Percentiles rank a stretch among this genome's conserved stretches.
phyloP scores from a whole-genome alignment of 1,284 basidiomycete genomes.

The Irpex sp. region DNA sequence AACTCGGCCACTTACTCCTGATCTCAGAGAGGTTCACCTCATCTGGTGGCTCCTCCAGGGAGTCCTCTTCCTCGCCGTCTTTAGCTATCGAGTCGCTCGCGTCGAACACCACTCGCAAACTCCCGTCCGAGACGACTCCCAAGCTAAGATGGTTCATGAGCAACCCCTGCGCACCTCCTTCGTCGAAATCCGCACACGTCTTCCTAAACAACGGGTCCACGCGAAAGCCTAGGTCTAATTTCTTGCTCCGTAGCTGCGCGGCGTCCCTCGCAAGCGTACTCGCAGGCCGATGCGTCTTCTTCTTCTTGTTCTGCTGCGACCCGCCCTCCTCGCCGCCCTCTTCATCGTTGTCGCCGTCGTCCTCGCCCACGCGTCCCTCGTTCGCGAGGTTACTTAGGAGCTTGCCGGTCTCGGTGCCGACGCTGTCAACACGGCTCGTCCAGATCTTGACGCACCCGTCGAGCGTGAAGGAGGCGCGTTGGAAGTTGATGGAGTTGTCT shows the following conservation, averaged over 20 bases:
- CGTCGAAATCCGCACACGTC: constrained; percentile 98
- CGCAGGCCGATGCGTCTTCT: constrained; percentile 73
- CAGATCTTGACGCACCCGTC: constrained; percentile 99
- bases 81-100: constrained; percentile 91
- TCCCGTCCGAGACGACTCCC: constrained; percentile 83
- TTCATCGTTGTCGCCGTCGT: constrained; percentile 65
- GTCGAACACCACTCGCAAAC: constrained; percentile 94
- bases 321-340: constrained; percentile 62
- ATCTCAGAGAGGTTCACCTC: constrained; percentile 77
- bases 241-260: constrained; percentile 89
- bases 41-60: constrained; percentile 68
- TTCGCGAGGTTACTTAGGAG: constrained; percentile 92
- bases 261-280: constrained; percentile 90
- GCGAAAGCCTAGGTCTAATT: constrained; percentile 93
- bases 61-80: constrained; percentile 76
- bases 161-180: constrained; percentile 95
- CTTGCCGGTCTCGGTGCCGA: constrained; percentile 97
- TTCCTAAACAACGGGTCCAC: constrained; percentile 98
- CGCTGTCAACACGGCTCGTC: constrained; percentile 97
- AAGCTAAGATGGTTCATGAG: constrained; percentile 92
- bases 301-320: constrained; percentile 62
- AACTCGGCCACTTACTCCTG: constrained; percentile 57
- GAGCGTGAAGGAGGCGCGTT: constrained; percentile 96
- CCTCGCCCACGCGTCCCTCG: constrained; percentile 64
- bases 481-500: constrained; percentile 98